Conservation (phyloP, 148 eudicot genomes). For the Cornus controversa region DNA sequence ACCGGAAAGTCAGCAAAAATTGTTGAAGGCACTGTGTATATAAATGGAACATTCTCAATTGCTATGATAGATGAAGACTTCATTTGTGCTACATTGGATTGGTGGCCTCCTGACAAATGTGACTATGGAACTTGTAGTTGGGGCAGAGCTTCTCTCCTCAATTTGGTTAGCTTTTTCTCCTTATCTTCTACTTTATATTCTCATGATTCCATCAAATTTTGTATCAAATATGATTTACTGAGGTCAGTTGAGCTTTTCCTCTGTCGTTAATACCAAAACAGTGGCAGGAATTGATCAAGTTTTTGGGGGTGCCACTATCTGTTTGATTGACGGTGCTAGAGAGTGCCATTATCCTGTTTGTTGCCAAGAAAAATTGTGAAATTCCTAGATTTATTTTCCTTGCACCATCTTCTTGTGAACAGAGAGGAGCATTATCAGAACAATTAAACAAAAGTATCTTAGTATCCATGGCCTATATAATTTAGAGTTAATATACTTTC, state of each 20-base stretch:
- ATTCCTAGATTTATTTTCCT: neutral
- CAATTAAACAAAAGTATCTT: too few relatives aligned
- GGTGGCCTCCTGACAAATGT: conserved; percentile 82
- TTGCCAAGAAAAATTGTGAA: neutral
- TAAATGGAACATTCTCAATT: conserved; percentile 39
- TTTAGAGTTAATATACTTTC: neutral
- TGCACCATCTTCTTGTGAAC: neutral
- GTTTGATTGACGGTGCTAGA: too few relatives aligned
- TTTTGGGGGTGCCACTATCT: too few relatives aligned
- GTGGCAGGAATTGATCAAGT: too few relatives aligned
- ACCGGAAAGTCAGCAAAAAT: too few relatives aligned
- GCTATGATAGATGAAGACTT: conserved; percentile 50
- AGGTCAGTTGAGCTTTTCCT: too few relatives aligned
- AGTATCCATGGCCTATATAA: neutral
- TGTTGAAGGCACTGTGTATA: conserved; percentile 27
- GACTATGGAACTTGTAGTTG: conserved; percentile 74
- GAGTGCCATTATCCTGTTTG: neutral
- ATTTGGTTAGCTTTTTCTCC: conserved; percentile 38
- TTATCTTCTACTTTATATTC: neutral
- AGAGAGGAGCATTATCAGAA: neutral
- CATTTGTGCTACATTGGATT: conserved; percentile 71
- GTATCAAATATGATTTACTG: neutral
- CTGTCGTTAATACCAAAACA: too few relatives aligned
- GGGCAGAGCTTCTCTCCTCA: conserved; percentile 59
- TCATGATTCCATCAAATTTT: neutral